Evolutionary conservation across 2,329 filamentous ascomycete species (phyloP).

Genomic region (Hypoxylon sp.): DNA sequence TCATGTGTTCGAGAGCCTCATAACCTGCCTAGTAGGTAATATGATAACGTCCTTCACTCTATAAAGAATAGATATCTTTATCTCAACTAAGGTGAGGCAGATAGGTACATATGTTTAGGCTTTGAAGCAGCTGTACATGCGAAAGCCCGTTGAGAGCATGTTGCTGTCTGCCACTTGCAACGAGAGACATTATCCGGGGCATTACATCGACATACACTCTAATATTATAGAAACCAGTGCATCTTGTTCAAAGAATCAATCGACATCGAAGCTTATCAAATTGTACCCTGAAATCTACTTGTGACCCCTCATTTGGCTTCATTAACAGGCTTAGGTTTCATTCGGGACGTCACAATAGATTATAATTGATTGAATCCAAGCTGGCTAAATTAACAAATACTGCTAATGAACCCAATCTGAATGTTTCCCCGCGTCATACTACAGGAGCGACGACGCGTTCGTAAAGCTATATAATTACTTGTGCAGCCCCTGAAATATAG

Average conservation of each 20-base stretch:
- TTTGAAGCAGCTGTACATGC: background rate
- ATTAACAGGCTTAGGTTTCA: slow-evolving; percentile 38
- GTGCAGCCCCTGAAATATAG: slow-evolving; percentile 7
- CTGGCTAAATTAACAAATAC: slow-evolving; percentile 45
- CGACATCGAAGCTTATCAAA: background rate
- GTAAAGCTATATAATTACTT: slow-evolving; percentile 29
- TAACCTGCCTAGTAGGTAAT: no score
- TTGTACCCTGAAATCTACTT: background rate
- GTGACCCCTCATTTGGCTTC: slow-evolving; percentile 1
- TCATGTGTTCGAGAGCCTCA: no score
- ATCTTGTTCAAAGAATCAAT: background rate
- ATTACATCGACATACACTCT: slow-evolving; percentile 6
- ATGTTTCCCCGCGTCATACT: slow-evolving; percentile 44
- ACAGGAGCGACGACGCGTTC: slow-evolving; percentile 13
- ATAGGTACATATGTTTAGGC: no score
- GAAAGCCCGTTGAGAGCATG: background rate
- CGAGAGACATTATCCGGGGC: slow-evolving; percentile 10
- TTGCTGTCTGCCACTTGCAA: slow-evolving; percentile 8
- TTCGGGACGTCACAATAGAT: slow-evolving; percentile 45
- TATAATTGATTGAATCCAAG: slow-evolving; percentile 40
- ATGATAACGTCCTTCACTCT: no score
- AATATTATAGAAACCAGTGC: slow-evolving; percentile 2
- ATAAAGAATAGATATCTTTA: background rate
- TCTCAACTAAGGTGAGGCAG: background rate
- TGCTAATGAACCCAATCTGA: slow-evolving; percentile 31